phyloP scores from a whole-genome alignment of 257 asterid species.

The Verbena officinalis region DNA sequence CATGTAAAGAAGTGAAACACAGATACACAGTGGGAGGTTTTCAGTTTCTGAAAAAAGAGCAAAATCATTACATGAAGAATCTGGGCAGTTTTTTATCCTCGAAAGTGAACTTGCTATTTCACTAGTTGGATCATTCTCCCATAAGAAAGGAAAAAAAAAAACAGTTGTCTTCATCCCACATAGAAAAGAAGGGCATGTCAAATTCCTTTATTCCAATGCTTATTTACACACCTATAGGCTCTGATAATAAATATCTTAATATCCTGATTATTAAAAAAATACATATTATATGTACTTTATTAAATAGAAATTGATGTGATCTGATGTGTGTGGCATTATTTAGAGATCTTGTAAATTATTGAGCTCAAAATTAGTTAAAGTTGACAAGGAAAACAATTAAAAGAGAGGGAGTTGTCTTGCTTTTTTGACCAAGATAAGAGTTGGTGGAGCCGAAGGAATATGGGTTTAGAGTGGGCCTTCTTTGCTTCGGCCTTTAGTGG shows the following conservation, averaged over 20 bases:
- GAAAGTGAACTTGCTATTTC: not conserved
- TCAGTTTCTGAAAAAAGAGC: constrained; percentile 15
- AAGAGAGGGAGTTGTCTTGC: not conserved
- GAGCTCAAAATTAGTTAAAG: not conserved
- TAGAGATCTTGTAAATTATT: not conserved
- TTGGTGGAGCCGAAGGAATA: not conserved
- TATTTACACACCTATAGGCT: too few species aligned
- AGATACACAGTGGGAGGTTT: not conserved
- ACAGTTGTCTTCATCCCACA: not conserved
- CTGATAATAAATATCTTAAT: too few species aligned
- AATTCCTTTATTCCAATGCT: too few species aligned
- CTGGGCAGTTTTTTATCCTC: constrained; percentile 30
- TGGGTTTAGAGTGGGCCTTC: not conserved
- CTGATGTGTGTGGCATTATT: not conserved
- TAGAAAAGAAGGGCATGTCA: not conserved
- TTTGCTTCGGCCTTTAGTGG: too few species aligned
- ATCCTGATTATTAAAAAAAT: not conserved
- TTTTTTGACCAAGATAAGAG: not conserved
- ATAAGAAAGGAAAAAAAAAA: too few species aligned
- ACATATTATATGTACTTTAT: not conserved
- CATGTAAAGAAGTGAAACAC: constrained; percentile 27
- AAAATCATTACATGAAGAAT: constrained; percentile 35
- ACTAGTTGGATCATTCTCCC: not conserved
- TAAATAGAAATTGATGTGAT: not conserved
- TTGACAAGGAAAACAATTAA: not conserved